Conservation (phyloP, 768 basidiomycete species). For the Russula olivacea region DNA sequence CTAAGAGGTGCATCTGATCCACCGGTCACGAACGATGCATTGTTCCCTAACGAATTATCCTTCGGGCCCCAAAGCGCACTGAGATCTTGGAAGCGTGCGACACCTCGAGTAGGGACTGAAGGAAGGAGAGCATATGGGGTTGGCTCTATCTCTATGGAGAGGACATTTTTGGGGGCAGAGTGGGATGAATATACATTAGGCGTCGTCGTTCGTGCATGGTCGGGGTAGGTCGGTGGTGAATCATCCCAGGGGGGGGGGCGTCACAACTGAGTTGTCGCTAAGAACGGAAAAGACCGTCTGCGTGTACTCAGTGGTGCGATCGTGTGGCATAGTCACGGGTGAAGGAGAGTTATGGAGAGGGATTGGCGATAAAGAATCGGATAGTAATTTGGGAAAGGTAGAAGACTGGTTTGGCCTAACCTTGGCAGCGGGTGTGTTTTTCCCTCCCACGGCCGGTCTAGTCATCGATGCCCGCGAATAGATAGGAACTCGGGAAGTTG, state of each 20-base stretch:
- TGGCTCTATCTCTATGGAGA: constrained; percentile 2
- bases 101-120: not conserved
- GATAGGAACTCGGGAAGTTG: constrained; percentile 1
- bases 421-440: not conserved
- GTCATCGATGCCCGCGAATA: not conserved
- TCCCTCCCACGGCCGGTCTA: not conserved
- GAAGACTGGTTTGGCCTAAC: not conserved
- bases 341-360: not conserved
- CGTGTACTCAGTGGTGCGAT: not conserved
- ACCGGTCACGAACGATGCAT: not conserved
- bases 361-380: not conserved
- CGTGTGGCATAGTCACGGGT: not conserved
- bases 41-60: not conserved
- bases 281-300: not conserved
- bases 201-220: not conserved
- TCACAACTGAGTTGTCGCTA: not conserved
- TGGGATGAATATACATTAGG: constrained; percentile 1
- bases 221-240: not conserved
- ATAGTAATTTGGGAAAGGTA: not conserved
- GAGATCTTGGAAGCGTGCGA: not conserved
- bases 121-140: not conserved
- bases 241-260: not conserved
- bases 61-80: not conserved
- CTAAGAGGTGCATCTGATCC: not conserved
- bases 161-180: constrained; percentile 10